A percentile compares a stretch with the other conserved stretches of the same genome.
Evolutionary conservation across 495 filamentous ascomycete species (phyloP).

Genomic region (Lophiostoma macrostomum): DNA sequence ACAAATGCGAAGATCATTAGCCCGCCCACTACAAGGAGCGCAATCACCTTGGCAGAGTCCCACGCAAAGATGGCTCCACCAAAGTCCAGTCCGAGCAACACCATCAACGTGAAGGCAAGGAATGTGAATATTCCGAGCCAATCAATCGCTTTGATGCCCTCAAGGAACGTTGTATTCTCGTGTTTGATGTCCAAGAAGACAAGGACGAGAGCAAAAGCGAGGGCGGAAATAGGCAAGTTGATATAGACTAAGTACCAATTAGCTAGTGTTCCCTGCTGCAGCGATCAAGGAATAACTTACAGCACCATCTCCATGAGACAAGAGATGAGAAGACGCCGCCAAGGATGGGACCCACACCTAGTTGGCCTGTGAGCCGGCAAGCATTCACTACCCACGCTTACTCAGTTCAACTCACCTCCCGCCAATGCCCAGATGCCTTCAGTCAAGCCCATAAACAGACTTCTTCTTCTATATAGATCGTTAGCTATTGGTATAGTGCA

Average conservation of each 20-base stretch:
- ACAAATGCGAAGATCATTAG: slow-evolving; percentile 39
- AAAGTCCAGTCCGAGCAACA: slow-evolving; percentile 43
- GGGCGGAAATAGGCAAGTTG: slow-evolving; percentile 61
- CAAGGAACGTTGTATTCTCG: slow-evolving; percentile 52
- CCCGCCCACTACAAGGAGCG: slow-evolving; percentile 40
- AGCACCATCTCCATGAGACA: slow-evolving; percentile 65
- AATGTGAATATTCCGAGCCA: slow-evolving; percentile 48
- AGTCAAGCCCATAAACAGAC: slow-evolving; percentile 54
- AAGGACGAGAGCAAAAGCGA: slow-evolving; percentile 56
- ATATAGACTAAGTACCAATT: slow-evolving; percentile 68
- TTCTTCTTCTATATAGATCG: slow-evolving; percentile 35
- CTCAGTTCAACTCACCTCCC: too few relatives aligned
- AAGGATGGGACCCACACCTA: slow-evolving; percentile 63
- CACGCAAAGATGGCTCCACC: slow-evolving; percentile 41
- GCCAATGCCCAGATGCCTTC: slow-evolving; percentile 58
- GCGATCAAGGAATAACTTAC: slow-evolving; percentile 6
- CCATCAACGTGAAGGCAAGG: slow-evolving; percentile 38
- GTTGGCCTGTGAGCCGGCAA: too few relatives aligned
- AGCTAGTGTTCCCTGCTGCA: background rate
- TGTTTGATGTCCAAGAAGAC: slow-evolving; percentile 60
- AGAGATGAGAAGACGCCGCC: slow-evolving; percentile 65
- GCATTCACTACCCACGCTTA: too few relatives aligned
- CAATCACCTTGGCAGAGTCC: slow-evolving; percentile 40
- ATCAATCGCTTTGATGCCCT: slow-evolving; percentile 50
- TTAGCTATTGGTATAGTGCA: too few relatives aligned